Percentiles rank a stretch among this genome's conserved stretches.
Evolutionary conservation across 257 asterid species (phyloP).

Genomic region (Asclepias syriaca): DNA sequence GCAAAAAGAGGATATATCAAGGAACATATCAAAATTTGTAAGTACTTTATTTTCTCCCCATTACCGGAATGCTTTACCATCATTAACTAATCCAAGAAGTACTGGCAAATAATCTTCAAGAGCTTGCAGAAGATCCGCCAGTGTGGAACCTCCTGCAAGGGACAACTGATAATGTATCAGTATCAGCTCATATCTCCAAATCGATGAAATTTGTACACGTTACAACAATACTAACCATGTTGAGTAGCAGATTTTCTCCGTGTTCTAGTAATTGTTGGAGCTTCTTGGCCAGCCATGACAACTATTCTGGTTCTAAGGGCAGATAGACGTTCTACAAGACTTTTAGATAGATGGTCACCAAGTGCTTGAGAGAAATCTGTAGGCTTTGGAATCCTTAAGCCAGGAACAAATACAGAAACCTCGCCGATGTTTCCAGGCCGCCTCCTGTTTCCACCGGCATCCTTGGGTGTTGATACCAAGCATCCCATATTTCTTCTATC

Average conservation of each 20-base stretch:
- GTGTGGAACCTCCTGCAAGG: conserved; percentile 81
- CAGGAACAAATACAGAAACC: conserved; percentile 84
- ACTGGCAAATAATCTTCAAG: conserved; percentile 92
- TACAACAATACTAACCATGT: conserved; percentile 57
- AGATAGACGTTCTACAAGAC: conserved; percentile 76
- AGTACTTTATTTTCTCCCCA: conserved; percentile 2
- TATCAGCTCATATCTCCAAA: conserved; percentile 5
- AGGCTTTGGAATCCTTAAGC: conserved; percentile 84
- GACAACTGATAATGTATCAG: conserved; percentile 36
- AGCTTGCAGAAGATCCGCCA: conserved; percentile 92
- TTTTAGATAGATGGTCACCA: conserved; percentile 50
- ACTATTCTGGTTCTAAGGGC: conserved; percentile 92
- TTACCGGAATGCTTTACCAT: conserved; percentile 47
- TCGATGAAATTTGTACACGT: not conserved
- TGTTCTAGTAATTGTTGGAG: conserved; percentile 83
- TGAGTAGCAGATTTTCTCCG: conserved; percentile 80
- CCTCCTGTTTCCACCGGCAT: conserved; percentile 71
- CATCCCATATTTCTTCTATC: conserved; percentile 74
- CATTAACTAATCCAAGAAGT: conserved; percentile 87
- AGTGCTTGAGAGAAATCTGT: conserved; percentile 64
- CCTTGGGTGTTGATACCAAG: conserved; percentile 65
- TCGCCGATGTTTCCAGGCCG: conserved; percentile 90
- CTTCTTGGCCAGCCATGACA: conserved; percentile 97
- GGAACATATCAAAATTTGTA: conserved; percentile 17
- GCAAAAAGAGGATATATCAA: conserved; percentile 18